Percentiles rank a stretch among this genome's conserved stretches.
These are phyloP conservation scores for Ophiosphaerella korrae DNA, from an alignment of 2,329 filamentous ascomycete species.

Conservation along the genomic window DNA sequence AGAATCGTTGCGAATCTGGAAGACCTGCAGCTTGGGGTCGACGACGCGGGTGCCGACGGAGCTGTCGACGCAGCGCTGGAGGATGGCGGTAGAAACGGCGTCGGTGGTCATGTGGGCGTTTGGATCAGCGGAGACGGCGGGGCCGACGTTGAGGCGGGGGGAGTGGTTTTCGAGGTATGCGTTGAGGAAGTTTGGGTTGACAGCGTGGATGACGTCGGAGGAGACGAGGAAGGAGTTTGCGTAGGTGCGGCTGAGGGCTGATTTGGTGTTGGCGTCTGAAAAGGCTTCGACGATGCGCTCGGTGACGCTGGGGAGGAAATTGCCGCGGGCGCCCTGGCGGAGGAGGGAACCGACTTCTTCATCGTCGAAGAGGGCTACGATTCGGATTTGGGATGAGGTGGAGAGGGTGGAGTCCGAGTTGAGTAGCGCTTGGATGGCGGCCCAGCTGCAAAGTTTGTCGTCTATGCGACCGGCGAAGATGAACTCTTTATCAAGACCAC, in stretches of 20 bases:
- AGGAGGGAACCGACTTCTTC: conserved; percentile 94
- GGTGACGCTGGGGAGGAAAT: conserved; percentile 81
- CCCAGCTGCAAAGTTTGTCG: conserved; percentile 96
- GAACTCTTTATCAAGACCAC: conserved; percentile 87
- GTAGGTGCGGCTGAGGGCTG: conserved; percentile 77
- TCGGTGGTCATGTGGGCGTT: conserved; percentile 98
- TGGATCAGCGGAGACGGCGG: conserved; percentile 78
- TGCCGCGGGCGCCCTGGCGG: conserved; percentile 85
- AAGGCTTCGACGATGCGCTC: conserved; percentile 80
- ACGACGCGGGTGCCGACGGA: conserved; percentile 52
- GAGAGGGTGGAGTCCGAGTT: conserved; percentile 59
- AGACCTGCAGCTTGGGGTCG: conserved; percentile 74
- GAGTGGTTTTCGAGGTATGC: conserved; percentile 85
- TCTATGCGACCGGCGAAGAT: conserved; percentile 96
- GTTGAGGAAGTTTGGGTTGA: conserved; percentile 89
- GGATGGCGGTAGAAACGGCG: conserved; percentile 78
- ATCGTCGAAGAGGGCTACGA: conserved; percentile 94
- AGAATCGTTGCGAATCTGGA: conserved; percentile 94
- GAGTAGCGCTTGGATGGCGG: conserved; percentile 82
- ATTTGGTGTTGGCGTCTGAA: conserved; percentile 50
- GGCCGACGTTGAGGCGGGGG: conserved; percentile 85
- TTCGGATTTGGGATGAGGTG: conserved; percentile 74
- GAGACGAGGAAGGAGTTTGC: conserved; percentile 92
- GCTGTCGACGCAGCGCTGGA: conserved; percentile 74
- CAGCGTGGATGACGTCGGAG: conserved; percentile 90